These are phyloP conservation scores for Pulveroboletus sp. DNA, from an alignment of 768 basidiomycete species.

Conservation along the genomic window DNA sequence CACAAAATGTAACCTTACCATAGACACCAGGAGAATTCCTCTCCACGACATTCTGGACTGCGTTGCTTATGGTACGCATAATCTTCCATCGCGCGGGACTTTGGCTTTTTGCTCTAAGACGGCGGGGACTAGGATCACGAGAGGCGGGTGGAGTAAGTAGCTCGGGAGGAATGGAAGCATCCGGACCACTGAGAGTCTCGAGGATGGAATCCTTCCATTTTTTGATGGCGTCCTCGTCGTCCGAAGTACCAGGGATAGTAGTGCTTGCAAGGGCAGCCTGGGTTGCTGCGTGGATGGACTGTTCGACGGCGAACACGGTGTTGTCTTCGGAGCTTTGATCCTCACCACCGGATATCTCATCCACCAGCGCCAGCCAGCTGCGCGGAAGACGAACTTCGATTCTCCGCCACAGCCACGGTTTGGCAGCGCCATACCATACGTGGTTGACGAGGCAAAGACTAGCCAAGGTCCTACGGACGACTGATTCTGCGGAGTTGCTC, in stretches of 20 bases:
- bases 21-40: slow-evolving; percentile 65
- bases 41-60: slow-evolving; percentile 67
- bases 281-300: slow-evolving; percentile 65
- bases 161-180: slow-evolving; percentile 68
- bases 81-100: slow-evolving; percentile 84
- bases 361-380: slow-evolving; percentile 80
- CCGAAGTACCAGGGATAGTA: slow-evolving; percentile 32
- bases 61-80: slow-evolving; percentile 72
- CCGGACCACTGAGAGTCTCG: slow-evolving; percentile 56
- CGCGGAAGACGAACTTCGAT: slow-evolving; percentile 80
- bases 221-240: slow-evolving; percentile 41
- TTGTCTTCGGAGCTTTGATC: slow-evolving; percentile 46
- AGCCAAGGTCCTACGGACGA: slow-evolving; percentile 60
- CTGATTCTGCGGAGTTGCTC: slow-evolving; percentile 62
- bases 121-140: slow-evolving; percentile 77
- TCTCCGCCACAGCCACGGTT: slow-evolving; percentile 83
- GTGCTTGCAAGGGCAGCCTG: slow-evolving; percentile 53
- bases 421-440: slow-evolving; percentile 78
- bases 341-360: slow-evolving; percentile 73
- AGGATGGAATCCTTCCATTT: slow-evolving; percentile 60
- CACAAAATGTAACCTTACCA: slow-evolving; percentile 40
- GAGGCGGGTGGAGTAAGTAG: slow-evolving; percentile 76
- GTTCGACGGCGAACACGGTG: slow-evolving; percentile 58
- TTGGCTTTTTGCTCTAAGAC: slow-evolving; percentile 71
- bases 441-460: slow-evolving; percentile 74